Evolutionary conservation across 106 monocot species (phyloP), one percentile per base, ranked within the genome.

Genomic region (Apostasia ramifera): DNA sequence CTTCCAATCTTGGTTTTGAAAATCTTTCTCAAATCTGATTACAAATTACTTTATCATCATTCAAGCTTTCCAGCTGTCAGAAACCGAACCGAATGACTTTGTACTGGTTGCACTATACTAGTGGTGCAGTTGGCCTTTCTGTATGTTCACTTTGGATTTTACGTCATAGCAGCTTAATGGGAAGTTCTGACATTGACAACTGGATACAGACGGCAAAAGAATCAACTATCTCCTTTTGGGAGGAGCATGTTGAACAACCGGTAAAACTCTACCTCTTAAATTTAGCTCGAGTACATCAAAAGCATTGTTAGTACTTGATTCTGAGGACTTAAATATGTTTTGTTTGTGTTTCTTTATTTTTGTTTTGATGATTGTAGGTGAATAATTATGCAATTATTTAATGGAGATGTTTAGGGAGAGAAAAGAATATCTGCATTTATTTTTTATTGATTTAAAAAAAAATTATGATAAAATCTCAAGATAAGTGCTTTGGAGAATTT

Each of bases 151-250:
- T 92, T 55, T 97, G 97, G 97, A 75, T 97, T 61, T 73, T 97
- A 56, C 82, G 87, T 8, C 97, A 97, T 73, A 97, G 97, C 78
- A 80, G 89, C 63, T 81, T 97, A 73, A 90, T 85, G 92, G 97
- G 97, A 74, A 92, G 97, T 83, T 78, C 92, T 67, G 92, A 97
- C 69, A 92, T 97, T 67, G 97, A 97, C 79, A 89, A 89, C 52
- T 97, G 97, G 92, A 79, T 97, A 40, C 84, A 40, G 66, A 89
- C 92, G 71, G 89, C 87, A 68, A 97, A 90, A 63, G 97, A 97
- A 71, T 97, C 97, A 47, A 81, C 82, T 9, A 53, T 68, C 74
- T 71, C 69, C 66, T 97, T 97, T 77, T 89, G 80, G 86, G 83
- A 82, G 71, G 89, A 82, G 63, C 97, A 92, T 73, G 91, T 97